phyloP scores from a whole-genome alignment of 768 basidiomycete genomes.

The Trametes sanguinea region DNA sequence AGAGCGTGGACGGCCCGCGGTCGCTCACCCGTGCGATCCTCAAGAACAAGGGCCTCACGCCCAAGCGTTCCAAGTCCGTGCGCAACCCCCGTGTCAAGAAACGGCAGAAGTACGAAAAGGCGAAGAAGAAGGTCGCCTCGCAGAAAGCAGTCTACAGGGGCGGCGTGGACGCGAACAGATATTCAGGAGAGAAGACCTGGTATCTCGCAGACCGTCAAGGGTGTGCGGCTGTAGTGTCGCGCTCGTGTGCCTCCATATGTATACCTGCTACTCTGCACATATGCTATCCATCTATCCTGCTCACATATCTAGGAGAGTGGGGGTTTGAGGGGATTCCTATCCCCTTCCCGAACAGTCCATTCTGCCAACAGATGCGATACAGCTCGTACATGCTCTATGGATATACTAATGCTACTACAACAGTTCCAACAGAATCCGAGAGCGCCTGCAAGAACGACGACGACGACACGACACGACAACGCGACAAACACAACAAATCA shows the following conservation, averaged over 20 bases:
- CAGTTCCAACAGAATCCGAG: conserved; percentile 14
- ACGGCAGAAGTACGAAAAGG: conserved; percentile 88
- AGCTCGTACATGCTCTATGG: conserved; percentile 14
- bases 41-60: conserved; percentile 93
- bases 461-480: background rate
- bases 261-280: background rate
- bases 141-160: conserved; percentile 94
- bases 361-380: conserved; percentile 9
- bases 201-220: conserved; percentile 89
- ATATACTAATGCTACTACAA: conserved; percentile 22
- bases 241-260: background rate
- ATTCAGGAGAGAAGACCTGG: conserved; percentile 93
- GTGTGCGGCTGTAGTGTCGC: conserved; percentile 56
- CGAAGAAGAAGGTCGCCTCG: conserved; percentile 87
- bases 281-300: background rate
- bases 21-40: conserved; percentile 89
- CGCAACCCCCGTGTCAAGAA: conserved; percentile 99
- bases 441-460: conserved; percentile 8
- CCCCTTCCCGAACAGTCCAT: background rate
- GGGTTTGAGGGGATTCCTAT: background rate
- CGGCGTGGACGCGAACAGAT: conserved; percentile 71
- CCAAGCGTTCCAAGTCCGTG: conserved; percentile 82
- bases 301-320: background rate
- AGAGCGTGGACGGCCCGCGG: conserved; percentile 70
- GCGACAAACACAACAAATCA: background rate